These are phyloP conservation scores for Russula vinacea DNA, from an alignment of 768 basidiomycete genomes.

Conservation along the genomic window DNA sequence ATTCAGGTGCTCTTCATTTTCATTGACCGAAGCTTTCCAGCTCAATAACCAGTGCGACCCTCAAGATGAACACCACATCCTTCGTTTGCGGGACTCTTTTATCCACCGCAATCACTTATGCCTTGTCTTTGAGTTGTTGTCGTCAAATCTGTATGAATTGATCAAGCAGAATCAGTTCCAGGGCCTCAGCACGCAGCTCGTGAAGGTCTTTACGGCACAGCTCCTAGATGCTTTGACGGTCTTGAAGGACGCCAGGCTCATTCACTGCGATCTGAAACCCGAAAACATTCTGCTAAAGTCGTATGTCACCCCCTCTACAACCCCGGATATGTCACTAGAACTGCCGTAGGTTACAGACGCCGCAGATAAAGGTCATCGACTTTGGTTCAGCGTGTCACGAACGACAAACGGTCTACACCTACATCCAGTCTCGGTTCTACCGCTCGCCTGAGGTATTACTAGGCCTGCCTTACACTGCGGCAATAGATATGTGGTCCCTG, in stretches of 20 bases:
- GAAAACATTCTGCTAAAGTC: conserved; percentile 98
- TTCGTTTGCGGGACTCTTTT: conserved; percentile 92
- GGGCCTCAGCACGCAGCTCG: conserved; percentile 92
- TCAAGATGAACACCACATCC: conserved; percentile 92
- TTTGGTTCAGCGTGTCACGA: conserved; percentile 99
- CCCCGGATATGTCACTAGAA: conserved; percentile 15
- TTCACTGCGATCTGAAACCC: conserved; percentile 98
- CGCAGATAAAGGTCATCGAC: conserved; percentile 98
- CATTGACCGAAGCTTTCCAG: conserved; percentile 41
- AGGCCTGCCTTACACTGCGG: conserved; percentile 88
- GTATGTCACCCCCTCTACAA: conserved; percentile 44
- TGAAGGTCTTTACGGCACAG: conserved; percentile 98
- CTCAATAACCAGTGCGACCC: conserved; percentile 94
- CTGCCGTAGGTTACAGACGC: conserved; percentile 77
- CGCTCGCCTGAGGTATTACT: conserved; percentile 96
- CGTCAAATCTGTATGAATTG: conserved; percentile 96
- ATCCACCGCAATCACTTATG: conserved; percentile 96
- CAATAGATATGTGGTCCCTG: conserved; percentile 99
- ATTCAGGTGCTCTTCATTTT: conserved; percentile 9
- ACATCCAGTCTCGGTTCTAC: conserved; percentile 99
- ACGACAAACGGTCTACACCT: conserved; percentile 99
- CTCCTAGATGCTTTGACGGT: conserved; percentile 88
- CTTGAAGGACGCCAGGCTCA: conserved; percentile 91
- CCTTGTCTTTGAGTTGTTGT: conserved; percentile 95
- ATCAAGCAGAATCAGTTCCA: conserved; percentile 99